Evolutionary conservation across 768 basidiomycete species (phyloP), one percentile per base, ranked within the genome.

Genomic region (Obba rivulosa): DNA sequence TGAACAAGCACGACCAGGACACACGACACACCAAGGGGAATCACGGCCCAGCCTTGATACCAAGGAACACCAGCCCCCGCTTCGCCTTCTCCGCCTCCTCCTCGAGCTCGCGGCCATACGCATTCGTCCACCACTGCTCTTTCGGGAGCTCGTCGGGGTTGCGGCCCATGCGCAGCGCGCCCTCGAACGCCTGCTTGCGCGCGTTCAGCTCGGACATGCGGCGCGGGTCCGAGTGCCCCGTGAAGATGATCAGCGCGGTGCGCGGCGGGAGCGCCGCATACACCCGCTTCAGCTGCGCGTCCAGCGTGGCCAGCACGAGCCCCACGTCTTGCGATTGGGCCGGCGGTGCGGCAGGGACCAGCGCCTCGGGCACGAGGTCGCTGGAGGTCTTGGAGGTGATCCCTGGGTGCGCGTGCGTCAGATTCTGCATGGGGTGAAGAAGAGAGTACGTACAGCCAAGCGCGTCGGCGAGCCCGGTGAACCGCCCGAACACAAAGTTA

Each of bases 191-290:
- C 3, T 64, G 67, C 66, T 91, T 87, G 43, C 83, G 74, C 4
- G 77, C 78, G 55, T 83, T 83, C 18, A 98, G 69, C 21, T 74
- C 63, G 3, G 85, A 72, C 90, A 95, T 92, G 7, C 65, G 70
- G 0, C 90, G 79, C 0, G 94, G 93, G 63, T 96, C 90, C 0
- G 83, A 82, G 60, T 97, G 92, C 1, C 94, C 93, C 0, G 87
- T 89, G 60, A 96, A 83, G 34, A 98, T 72, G 45, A 97, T 67
- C 18, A 97, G 64, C 0, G 92, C 92, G 0, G 93, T 91, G 18
- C 83, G 80, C 2, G 83, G 63, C 0, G 93, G 92, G 0, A 98
- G 76, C 0, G 81, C 63, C 0, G 75, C 69, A 59, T 94, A 82
- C 0, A 97, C 68, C 2, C 67, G 58, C 34, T 66, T 63, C 3